phyloP scores from a whole-genome alignment of 345 rosid species.

The Physaria fendleri region DNA sequence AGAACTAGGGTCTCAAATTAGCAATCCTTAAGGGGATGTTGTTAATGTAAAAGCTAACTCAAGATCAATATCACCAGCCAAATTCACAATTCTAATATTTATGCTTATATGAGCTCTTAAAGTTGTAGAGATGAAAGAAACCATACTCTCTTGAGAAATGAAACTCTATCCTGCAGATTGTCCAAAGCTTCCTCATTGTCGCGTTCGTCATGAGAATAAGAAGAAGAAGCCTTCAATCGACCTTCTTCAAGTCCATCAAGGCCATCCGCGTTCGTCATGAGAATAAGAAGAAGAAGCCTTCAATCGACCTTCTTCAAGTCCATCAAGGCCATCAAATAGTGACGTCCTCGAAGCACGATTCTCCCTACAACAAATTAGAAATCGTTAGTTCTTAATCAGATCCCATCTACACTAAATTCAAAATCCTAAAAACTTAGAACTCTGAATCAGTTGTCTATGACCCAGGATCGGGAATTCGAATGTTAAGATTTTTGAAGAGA shows the following conservation, averaged over 20 bases:
- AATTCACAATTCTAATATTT: background rate
- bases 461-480: background rate
- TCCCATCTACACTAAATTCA: background rate
- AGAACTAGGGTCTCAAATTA: background rate
- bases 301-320: conserved; percentile 83
- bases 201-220: conserved; percentile 46
- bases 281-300: conserved; percentile 52
- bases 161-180: conserved; percentile 62
- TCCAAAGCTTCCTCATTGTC: conserved; percentile 68
- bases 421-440: background rate
- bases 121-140: background rate
- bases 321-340: conserved; percentile 56
- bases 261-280: conserved; percentile 49
- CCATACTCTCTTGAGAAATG: conserved; percentile 66
- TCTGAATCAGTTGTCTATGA: background rate
- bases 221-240: conserved; percentile 51
- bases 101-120: background rate
- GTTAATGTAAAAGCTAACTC: background rate
- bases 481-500: conserved; percentile 3
- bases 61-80: background rate
- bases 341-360: conserved; percentile 51
- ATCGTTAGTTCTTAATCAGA: background rate
- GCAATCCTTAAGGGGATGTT: background rate
- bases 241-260: conserved; percentile 89
- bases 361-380: conserved; percentile 40